Conservation (phyloP, 2,329 filamentous ascomycete species). For the Drechslerella coelobrocha region DNA sequence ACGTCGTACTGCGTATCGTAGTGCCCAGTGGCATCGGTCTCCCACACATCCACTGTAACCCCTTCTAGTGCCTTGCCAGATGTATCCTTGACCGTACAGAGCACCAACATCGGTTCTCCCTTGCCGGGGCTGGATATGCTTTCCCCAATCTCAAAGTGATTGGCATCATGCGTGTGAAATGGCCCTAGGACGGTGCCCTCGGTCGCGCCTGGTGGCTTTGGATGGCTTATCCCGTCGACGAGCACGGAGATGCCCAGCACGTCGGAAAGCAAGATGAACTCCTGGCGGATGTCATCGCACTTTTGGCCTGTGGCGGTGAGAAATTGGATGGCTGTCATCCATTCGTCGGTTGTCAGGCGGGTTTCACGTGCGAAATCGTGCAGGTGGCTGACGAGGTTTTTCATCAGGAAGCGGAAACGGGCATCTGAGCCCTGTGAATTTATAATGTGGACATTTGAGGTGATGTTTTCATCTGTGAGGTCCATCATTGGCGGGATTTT, state of each 20-base stretch:
- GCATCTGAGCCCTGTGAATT: conserved; percentile 73
- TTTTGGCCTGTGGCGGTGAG: conserved; percentile 76
- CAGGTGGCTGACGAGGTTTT: conserved; percentile 75
- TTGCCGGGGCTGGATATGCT: conserved; percentile 72
- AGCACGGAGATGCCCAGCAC: conserved; percentile 79
- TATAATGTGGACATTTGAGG: conserved; percentile 75
- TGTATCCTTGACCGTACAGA: conserved; percentile 75
- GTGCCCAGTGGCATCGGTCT: conserved; percentile 78
- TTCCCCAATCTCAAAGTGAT: conserved; percentile 65
- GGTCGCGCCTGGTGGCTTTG: conserved; percentile 72
- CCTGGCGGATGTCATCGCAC: conserved; percentile 73
- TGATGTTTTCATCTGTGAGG: conserved; percentile 80
- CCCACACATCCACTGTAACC: conserved; percentile 82
- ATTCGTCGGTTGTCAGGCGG: conserved; percentile 75
- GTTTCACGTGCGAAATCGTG: conserved; percentile 85
- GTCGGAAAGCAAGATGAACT: conserved; percentile 84
- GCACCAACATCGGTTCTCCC: conserved; percentile 73
- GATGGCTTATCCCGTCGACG: conserved; percentile 83
- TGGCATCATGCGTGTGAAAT: conserved; percentile 81
- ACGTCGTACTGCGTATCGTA: conserved; percentile 81
- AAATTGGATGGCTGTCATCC: conserved; percentile 77
- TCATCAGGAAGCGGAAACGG: conserved; percentile 65
- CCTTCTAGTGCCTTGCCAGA: conserved; percentile 68
- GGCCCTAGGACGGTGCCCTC: conserved; percentile 82
- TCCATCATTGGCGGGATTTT: conserved; percentile 68